Base-by-base conservation (phyloP, 169 alveolate species). In the Plasmodium gaboni region DNA sequence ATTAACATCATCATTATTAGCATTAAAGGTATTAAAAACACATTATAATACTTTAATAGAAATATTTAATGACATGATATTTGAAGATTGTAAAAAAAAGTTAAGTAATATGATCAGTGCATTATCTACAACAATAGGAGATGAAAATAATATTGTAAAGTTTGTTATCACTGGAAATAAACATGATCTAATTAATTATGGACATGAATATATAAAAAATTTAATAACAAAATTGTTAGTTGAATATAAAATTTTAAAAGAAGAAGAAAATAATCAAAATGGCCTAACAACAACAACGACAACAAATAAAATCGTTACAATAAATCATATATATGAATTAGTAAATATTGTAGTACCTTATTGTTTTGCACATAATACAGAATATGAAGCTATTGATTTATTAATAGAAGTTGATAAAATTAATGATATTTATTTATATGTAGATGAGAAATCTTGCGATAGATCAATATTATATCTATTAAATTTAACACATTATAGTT, bases 281-380 rank as follows among this genome's bases (percentile, higher is more conserved):
- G 8, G 73, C 15, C 12, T 46, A 7, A 26, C 74, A 19, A 55
- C 85, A 6, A 32, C 68, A 26, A 8, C 61, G 8, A 65, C 13
- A 8, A 38, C 80, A 5, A 50, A 28, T 2, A 48, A 50, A 17
- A 22, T 7, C 22, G 68, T 17, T 55, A 64, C 60, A 61, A 12
- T 76, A 0, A 83, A 53, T 61, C 91, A 83, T 12, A 83, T 83
- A 1, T 61, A 83, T 28, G 91, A 91, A 53, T 63, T 96, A 15
- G 98, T 95, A 51, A 92, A 89, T 60, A 80, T 87, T 28, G 93
- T 96, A 53, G 95, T 94, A 19, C 98, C 98, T 15, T 96, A 91
- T 89, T 95, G 94, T 69, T 93, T 96, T 73, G 92, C 93, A 69
- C 96, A 96, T 88, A 95, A 93, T 83, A 94, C 97, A 48, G 97